Conservation (phyloP, 805 yeast species). For the Starmerella ratchasimensis region DNA sequence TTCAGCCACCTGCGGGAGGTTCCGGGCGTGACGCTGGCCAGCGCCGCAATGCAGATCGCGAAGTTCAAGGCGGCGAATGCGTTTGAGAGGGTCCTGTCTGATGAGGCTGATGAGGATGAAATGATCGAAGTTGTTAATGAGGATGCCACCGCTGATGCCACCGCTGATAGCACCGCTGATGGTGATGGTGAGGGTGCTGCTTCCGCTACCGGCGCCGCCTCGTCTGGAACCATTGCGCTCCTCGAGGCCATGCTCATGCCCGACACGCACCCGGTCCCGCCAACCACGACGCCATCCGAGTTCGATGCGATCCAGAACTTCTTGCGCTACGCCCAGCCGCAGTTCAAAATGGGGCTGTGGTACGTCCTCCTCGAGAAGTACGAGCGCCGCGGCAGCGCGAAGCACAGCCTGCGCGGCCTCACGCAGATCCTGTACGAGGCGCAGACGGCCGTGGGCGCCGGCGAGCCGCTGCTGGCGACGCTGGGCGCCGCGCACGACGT, state of each 20-base stretch:
- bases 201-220: no score
- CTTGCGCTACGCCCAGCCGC: constrained; percentile 47
- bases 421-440: constrained; percentile 34
- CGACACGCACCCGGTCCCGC: constrained; percentile 13
- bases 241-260: constrained; percentile 29
- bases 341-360: constrained; percentile 63
- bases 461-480: constrained; percentile 33
- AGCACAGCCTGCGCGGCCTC: constrained; percentile 37
- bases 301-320: constrained; percentile 46
- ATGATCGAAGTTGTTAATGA: constrained; percentile 7
- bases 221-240: no score
- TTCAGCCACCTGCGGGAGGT: constrained; percentile 8
- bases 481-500: constrained; percentile 44
- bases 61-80: constrained; percentile 56
- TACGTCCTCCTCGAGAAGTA: constrained; percentile 50
- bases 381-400: constrained; percentile 28
- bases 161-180: no score
- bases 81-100: constrained; percentile 39
- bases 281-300: constrained; percentile 21
- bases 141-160: constrained; percentile 3
- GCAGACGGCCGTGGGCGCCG: constrained; percentile 26
- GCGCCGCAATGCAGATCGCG: constrained; percentile 51
- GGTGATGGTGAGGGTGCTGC: no score
- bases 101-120: background rate
- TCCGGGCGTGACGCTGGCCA: constrained; percentile 27